These are phyloP conservation scores for Gymnopilus junonius DNA, from an alignment of 768 basidiomycete genomes.

Conservation along the genomic window DNA sequence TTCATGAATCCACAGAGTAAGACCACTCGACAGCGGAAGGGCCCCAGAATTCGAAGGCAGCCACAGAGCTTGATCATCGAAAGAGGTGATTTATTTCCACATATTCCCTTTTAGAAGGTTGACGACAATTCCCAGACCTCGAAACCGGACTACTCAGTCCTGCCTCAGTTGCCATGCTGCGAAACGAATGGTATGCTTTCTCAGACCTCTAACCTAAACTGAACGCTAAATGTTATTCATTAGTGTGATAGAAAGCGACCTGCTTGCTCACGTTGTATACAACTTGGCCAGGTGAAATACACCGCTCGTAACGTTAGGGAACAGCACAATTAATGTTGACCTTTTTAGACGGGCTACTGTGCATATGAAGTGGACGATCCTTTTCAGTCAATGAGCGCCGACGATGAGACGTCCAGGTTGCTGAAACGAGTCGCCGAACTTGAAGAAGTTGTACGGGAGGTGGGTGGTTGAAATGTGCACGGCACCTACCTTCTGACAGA, in stretches of 20 bases:
- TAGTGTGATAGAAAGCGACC: conserved; percentile 56
- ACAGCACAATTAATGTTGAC: background rate
- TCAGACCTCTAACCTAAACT: background rate
- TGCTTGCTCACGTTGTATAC: conserved; percentile 53
- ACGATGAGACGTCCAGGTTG: conserved; percentile 66
- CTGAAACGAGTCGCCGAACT: conserved; percentile 80
- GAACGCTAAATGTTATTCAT: background rate
- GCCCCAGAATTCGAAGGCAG: conserved; percentile 29
- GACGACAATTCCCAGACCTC: conserved; percentile 40
- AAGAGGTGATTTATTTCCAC: conserved; percentile 20
- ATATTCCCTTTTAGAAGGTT: background rate
- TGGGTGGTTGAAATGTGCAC: conserved; percentile 25
- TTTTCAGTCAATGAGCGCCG: conserved; percentile 51
- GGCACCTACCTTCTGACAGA: background rate
- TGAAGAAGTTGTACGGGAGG: conserved; percentile 82
- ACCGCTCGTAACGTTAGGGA: conserved; percentile 11
- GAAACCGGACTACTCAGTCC: conserved; percentile 75
- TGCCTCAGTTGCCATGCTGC: conserved; percentile 77
- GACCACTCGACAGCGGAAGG: background rate
- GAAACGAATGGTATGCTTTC: conserved; percentile 68
- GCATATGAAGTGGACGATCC: conserved; percentile 87
- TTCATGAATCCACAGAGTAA: background rate
- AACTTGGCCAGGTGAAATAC: conserved; percentile 45
- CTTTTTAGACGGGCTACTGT: conserved; percentile 73
- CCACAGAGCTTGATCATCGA: conserved; percentile 33